Conservation (phyloP, 179 eudicot species). For the Gypsophila paniculata region DNA sequence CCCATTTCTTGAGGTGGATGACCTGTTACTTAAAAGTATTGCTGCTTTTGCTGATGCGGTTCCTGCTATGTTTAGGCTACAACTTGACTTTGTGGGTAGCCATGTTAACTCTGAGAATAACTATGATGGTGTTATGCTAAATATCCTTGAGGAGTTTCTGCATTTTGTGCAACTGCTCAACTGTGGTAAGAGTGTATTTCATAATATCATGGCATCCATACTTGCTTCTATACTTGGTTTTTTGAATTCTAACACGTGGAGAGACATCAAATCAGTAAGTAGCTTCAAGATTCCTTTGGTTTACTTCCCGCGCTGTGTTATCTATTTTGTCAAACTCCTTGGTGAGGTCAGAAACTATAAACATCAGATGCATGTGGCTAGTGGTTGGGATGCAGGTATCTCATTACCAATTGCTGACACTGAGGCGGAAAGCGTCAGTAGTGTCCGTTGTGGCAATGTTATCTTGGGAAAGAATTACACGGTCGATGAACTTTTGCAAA, state of each 20-base stretch:
- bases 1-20: slow-evolving; percentile 52
- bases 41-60: slow-evolving; percentile 58
- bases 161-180: slow-evolving; percentile 55
- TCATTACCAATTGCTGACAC: slow-evolving; percentile 29
- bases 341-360: slow-evolving; percentile 51
- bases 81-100: slow-evolving; percentile 57
- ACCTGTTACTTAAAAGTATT: slow-evolving; percentile 48
- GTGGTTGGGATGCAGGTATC: slow-evolving; percentile 31
- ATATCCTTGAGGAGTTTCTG: slow-evolving; percentile 74
- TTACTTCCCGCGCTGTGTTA: slow-evolving; percentile 73
- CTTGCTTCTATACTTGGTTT: slow-evolving; percentile 59
- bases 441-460: slow-evolving; percentile 37
- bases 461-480: slow-evolving; percentile 48
- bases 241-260: slow-evolving; percentile 56
- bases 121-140: slow-evolving; percentile 52
- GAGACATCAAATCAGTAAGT: slow-evolving; percentile 46
- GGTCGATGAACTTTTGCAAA: slow-evolving; percentile 51
- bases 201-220: slow-evolving; percentile 62
- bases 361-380: slow-evolving; percentile 35
- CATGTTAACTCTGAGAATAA: slow-evolving; percentile 47
- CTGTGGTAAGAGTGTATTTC: slow-evolving; percentile 51
- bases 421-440: slow-evolving; percentile 40
- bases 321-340: slow-evolving; percentile 60
- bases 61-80: slow-evolving; percentile 58
- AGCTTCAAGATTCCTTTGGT: slow-evolving; percentile 65